A percentile compares a stretch with the other conserved stretches of the same genome.
Conservation (phyloP, 192 early-diverging fungal genomes). For the Borealophlyctis nickersoniae region DNA sequence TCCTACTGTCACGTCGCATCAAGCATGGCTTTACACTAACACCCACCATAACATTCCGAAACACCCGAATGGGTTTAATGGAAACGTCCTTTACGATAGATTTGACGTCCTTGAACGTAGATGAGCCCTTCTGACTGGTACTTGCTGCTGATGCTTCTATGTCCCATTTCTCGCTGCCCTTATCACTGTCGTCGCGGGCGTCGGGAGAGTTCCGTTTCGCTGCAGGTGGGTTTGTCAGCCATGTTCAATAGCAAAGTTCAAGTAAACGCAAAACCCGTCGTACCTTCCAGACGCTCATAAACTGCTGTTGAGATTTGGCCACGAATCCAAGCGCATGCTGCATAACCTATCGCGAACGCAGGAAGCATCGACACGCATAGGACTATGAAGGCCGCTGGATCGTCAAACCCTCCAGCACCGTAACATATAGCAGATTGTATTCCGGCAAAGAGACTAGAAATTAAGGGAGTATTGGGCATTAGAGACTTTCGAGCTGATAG, state of each 20-base stretch:
- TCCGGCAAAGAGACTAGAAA: constrained; percentile 2
- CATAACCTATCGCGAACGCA: constrained; percentile 3
- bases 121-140: too few relatives aligned
- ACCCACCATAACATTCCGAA: background rate
- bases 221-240: too few relatives aligned
- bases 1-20: background rate
- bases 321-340: background rate
- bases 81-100: background rate
- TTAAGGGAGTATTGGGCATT: too few relatives aligned
- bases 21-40: background rate
- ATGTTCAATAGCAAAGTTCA: too few relatives aligned
- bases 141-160: too few relatives aligned
- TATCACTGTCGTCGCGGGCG: too few relatives aligned
- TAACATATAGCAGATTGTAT: constrained; percentile 12
- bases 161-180: too few relatives aligned
- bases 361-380: constrained; percentile 16
- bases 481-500: too few relatives aligned
- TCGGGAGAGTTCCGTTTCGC: too few relatives aligned
- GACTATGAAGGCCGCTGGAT: background rate
- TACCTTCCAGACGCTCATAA: constrained; percentile 1
- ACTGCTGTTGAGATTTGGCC: background rate
- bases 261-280: too few relatives aligned
- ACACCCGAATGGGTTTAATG: background rate
- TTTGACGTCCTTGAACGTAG: background rate
- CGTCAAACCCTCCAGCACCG: background rate